Conservation (phyloP, 768 basidiomycete species). For the Pleurotus sapidus region DNA sequence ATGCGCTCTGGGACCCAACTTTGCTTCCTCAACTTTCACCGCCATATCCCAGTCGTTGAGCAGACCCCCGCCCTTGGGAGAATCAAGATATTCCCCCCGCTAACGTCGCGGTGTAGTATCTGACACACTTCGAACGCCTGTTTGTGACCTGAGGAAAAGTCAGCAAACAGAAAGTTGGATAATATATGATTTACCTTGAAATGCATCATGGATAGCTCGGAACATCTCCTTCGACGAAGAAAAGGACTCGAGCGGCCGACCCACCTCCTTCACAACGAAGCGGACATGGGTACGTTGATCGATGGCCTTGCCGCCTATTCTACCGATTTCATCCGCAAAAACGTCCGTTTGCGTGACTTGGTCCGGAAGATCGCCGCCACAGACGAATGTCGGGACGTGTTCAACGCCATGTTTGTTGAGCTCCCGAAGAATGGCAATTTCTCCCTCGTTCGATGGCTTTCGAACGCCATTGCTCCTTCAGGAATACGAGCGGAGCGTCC, state of each 20-base stretch:
- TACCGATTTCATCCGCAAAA: slow-evolving; percentile 9
- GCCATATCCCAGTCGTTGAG: slow-evolving; percentile 10
- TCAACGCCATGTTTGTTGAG: slow-evolving; percentile 12
- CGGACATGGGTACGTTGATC: background rate
- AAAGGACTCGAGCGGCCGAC: background rate
- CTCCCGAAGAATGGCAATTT: slow-evolving; percentile 16
- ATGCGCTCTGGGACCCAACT: background rate
- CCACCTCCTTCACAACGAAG: background rate
- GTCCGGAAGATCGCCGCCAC: slow-evolving; percentile 24
- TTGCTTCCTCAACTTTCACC: background rate
- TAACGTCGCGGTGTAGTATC: slow-evolving; percentile 10
- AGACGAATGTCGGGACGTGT: slow-evolving; percentile 21
- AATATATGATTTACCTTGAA: slow-evolving; percentile 1
- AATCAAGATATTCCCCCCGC: slow-evolving; percentile 8
- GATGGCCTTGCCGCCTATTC: slow-evolving; percentile 1
- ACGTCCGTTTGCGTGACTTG: slow-evolving; percentile 8
- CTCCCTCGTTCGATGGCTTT: slow-evolving; percentile 6
- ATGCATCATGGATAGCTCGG: slow-evolving; percentile 15
- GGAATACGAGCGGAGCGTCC: slow-evolving; percentile 12
- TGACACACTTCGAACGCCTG: slow-evolving; percentile 4
- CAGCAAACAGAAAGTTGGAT: background rate
- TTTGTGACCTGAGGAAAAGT: slow-evolving; percentile 7
- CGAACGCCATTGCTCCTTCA: slow-evolving; percentile 27
- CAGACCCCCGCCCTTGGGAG: slow-evolving; percentile 3
- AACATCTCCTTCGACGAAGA: slow-evolving; percentile 1